Evolutionary conservation across 495 filamentous ascomycete genomes (phyloP).

Genomic region (Penicillium pancosmium): DNA sequence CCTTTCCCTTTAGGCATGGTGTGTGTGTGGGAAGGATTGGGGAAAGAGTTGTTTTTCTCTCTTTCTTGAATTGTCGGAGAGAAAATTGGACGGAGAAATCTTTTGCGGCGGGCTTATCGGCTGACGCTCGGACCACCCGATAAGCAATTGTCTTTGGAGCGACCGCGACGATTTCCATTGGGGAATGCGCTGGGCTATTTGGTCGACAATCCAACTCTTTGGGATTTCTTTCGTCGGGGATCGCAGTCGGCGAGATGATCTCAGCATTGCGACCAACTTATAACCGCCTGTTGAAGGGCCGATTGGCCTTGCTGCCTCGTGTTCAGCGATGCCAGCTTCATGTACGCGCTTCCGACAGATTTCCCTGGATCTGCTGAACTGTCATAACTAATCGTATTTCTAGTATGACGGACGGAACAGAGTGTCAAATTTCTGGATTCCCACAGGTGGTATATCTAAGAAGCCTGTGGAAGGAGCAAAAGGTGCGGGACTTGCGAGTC

Average conservation of each 20-base stretch:
- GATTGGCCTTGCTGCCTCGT: conserved; percentile 13
- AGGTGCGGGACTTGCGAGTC: conserved; percentile 20
- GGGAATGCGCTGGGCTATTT: not conserved
- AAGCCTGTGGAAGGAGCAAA: conserved; percentile 51
- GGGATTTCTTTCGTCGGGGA: not conserved
- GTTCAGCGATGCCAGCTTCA: conserved; percentile 29
- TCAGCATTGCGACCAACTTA: conserved; percentile 7
- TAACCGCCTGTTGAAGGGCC: conserved; percentile 15
- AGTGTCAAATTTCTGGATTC: conserved; percentile 75
- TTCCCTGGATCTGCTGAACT: conserved; percentile 5
- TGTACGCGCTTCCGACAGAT: conserved; percentile 21
- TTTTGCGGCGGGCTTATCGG: conserved; percentile 37
- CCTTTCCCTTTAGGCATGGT: conserved; percentile 47
- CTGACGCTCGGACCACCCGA: conserved; percentile 34
- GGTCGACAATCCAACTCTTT: not conserved
- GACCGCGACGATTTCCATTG: conserved; percentile 18
- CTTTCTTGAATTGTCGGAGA: conserved; percentile 18
- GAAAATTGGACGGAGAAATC: conserved; percentile 38
- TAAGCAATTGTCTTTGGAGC: conserved; percentile 24
- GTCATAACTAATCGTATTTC: conserved; percentile 12
- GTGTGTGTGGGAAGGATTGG: conserved; percentile 17
- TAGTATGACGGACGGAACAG: conserved; percentile 62
- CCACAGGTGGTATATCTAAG: conserved; percentile 70
- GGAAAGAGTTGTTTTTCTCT: conserved; percentile 7
- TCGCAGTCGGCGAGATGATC: conserved; percentile 12